Evolutionary conservation across 495 filamentous ascomycete species (phyloP).

Genomic region (Patellaria atrata): DNA sequence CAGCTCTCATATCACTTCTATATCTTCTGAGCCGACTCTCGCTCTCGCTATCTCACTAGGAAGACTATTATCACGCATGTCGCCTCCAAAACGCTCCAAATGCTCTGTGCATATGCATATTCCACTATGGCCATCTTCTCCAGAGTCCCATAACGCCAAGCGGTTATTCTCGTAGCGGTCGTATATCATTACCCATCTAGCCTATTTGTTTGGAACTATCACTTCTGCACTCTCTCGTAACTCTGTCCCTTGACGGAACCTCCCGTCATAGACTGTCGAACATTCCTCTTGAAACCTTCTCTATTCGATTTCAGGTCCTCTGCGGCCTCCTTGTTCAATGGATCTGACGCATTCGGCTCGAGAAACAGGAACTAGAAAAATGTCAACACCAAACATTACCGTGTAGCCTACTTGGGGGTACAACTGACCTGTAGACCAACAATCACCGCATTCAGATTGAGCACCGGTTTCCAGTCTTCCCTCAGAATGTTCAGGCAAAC

Average conservation of each 20-base stretch:
- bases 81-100: too few relatives aligned
- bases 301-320: conserved; percentile 74
- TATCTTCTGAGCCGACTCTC: too few relatives aligned
- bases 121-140: too few relatives aligned
- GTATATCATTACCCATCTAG: too few relatives aligned
- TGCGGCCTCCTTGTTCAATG: conserved; percentile 95
- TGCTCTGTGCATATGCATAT: too few relatives aligned
- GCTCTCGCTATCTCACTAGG: too few relatives aligned
- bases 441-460: conserved; percentile 93
- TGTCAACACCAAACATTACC: conserved; percentile 4
- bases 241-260: conserved; percentile 54
- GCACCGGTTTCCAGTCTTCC: conserved; percentile 97
- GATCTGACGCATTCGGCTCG: conserved; percentile 90
- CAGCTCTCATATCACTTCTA: too few relatives aligned
- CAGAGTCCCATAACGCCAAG: too few relatives aligned
- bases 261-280: conserved; percentile 66
- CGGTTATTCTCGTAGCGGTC: too few relatives aligned
- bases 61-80: too few relatives aligned
- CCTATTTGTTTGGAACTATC: too few relatives aligned
- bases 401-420: neutral
- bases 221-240: conserved; percentile 62
- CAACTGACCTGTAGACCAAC: conserved; percentile 67
- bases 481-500: conserved; percentile 93
- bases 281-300: conserved; percentile 84
- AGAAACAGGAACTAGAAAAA: conserved; percentile 74